Percentiles rank a stretch among this genome's conserved stretches.
Evolutionary conservation across 1,284 basidiomycete species (phyloP).

Genomic region (Malassezia obtusa): DNA sequence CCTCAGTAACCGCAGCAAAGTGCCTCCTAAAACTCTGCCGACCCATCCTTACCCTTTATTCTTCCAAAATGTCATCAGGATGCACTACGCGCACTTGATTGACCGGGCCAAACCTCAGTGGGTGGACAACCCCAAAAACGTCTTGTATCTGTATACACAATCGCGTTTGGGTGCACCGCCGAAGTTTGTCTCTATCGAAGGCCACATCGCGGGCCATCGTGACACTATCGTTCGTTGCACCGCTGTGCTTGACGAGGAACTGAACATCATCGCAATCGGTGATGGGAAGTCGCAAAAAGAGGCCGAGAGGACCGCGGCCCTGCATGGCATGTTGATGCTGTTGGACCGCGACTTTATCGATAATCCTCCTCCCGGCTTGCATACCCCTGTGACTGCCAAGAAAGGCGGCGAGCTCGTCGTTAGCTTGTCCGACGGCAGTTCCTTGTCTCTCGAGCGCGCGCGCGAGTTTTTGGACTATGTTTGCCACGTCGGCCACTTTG

Average conservation of each 20-base stretch:
- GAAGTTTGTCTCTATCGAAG: conserved; percentile 23
- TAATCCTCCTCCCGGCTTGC: conserved; percentile 24
- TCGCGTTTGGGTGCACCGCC: conserved; percentile 24
- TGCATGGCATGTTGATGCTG: conserved; percentile 30
- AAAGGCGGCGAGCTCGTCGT: conserved; percentile 49
- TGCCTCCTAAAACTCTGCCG: not conserved
- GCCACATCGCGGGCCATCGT: conserved; percentile 25
- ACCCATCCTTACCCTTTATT: not conserved
- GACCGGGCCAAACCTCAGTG: conserved; percentile 52
- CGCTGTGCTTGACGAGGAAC: not conserved
- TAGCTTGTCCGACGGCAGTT: conserved; percentile 59
- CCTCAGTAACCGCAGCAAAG: not conserved
- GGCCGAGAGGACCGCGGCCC: conserved; percentile 61
- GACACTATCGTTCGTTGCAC: conserved; percentile 25
- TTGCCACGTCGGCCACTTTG: conserved; percentile 69
- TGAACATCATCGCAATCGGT: conserved; percentile 49
- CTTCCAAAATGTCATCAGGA: not conserved
- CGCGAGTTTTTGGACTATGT: conserved; percentile 92
- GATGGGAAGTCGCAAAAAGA: conserved; percentile 62
- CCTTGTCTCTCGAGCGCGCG: conserved; percentile 64
- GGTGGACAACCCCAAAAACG: conserved; percentile 37
- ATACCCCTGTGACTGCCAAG: conserved; percentile 1
- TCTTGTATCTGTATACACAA: conserved; percentile 29
- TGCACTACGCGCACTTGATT: conserved; percentile 55
- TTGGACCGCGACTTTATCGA: conserved; percentile 22